Conservation (phyloP, 1,284 basidiomycete genomes). For the Apiotrichum veenhuisii region DNA sequence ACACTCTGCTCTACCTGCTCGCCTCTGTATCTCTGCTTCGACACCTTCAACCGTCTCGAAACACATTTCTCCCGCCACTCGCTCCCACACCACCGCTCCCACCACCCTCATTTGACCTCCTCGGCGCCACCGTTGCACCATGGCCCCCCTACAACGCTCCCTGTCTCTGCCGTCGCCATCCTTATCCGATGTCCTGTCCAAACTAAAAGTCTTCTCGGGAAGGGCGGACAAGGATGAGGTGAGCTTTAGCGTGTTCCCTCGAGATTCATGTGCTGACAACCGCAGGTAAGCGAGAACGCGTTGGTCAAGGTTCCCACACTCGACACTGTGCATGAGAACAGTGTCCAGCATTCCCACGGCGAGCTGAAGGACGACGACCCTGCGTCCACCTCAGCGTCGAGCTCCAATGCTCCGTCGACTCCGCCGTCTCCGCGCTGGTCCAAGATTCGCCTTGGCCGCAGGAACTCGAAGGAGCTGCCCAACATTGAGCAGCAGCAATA, state of each 20-base stretch:
- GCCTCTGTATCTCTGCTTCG: too few species aligned
- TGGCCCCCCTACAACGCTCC: slow-evolving; percentile 44
- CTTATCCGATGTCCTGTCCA: slow-evolving; percentile 39
- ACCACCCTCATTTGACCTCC: not conserved
- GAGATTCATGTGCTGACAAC: not conserved
- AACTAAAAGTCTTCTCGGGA: slow-evolving; percentile 49
- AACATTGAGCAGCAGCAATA: not conserved
- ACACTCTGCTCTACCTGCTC: too few species aligned
- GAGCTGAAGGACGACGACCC: not conserved
- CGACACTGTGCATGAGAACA: not conserved
- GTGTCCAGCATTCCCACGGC: too few species aligned
- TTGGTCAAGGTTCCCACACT: not conserved
- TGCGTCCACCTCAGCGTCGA: not conserved
- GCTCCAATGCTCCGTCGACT: not conserved
- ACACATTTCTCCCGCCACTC: too few species aligned
- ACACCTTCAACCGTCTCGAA: too few species aligned
- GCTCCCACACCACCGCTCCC: not conserved
- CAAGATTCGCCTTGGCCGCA: not conserved
- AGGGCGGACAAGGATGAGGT: slow-evolving; percentile 48
- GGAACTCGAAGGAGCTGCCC: not conserved
- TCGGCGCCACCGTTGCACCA: slow-evolving; percentile 6
- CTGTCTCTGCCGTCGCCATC: slow-evolving; percentile 41
- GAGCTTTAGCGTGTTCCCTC: slow-evolving; percentile 6
- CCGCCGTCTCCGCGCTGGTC: not conserved
- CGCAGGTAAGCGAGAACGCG: not conserved